Evolutionary conservation across 768 basidiomycete genomes (phyloP).

Genomic region (Termitomyces sp.): DNA sequence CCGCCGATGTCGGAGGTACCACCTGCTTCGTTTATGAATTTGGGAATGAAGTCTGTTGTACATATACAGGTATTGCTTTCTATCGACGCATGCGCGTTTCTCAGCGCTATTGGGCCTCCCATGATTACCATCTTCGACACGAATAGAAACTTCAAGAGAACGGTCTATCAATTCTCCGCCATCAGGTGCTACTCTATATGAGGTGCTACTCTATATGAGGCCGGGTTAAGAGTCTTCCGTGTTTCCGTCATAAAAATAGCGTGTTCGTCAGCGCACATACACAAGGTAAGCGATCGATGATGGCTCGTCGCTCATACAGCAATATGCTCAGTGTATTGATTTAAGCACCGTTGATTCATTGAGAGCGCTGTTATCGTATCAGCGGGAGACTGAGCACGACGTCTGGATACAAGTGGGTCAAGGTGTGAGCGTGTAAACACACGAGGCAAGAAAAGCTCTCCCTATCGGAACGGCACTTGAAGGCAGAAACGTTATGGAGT

Average conservation of each 20-base stretch:
- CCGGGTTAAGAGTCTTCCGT: no score
- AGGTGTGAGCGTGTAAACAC: constrained; percentile 4
- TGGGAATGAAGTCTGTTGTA: background rate
- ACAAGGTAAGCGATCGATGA: background rate
- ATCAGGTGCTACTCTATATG: no score
- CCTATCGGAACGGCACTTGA: background rate
- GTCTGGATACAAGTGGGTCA: constrained; percentile 13
- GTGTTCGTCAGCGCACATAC: no score
- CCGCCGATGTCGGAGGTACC: constrained; percentile 8
- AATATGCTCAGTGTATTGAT: background rate
- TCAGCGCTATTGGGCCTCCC: no score
- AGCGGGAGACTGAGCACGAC: background rate
- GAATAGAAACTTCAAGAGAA: background rate
- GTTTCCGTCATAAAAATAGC: background rate
- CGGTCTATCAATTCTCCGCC: no score
- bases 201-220: background rate
- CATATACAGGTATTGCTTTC: background rate
- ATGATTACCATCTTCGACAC: background rate
- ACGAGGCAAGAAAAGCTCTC: constrained; percentile 8
- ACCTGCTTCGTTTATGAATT: background rate
- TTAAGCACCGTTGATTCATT: background rate
- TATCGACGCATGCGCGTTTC: background rate
- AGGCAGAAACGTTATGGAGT: constrained; percentile 9
- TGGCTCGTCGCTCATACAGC: background rate
- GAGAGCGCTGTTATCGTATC: background rate